phyloP scores from a whole-genome alignment of 768 basidiomycete species.

The Hirschioporus abietinus region DNA sequence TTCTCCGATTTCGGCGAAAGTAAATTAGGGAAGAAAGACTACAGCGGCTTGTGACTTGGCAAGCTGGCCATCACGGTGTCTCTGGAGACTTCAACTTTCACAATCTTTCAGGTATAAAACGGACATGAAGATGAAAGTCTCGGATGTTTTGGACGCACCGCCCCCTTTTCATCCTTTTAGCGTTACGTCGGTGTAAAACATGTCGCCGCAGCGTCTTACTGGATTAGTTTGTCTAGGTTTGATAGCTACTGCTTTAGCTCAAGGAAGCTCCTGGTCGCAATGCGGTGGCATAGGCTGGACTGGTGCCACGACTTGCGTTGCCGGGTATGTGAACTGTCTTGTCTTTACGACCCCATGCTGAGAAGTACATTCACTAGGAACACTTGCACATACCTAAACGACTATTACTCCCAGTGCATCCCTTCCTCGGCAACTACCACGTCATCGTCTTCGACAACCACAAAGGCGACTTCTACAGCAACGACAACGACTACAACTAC shows the following conservation, averaged over 20 bases:
- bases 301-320: conserved; percentile 27
- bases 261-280: neutral
- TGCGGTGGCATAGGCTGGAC: conserved; percentile 32
- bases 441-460: conserved; percentile 9
- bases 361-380: conserved; percentile 20
- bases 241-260: neutral
- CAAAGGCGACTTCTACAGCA: conserved; percentile 8
- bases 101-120: neutral
- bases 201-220: neutral
- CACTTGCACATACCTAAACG: conserved; percentile 29
- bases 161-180: neutral
- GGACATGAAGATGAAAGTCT: neutral
- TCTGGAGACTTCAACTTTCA: neutral
- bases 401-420: conserved; percentile 35
- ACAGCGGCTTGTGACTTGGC: neutral
- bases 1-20: neutral
- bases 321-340: conserved; percentile 18
- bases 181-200: neutral
- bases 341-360: neutral
- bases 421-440: conserved; percentile 14
- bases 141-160: neutral
- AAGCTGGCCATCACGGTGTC: neutral
- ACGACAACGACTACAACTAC: conserved; percentile 1
- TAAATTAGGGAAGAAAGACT: neutral
- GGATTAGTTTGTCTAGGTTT: neutral